These are phyloP conservation scores for Alternaria atra DNA, from an alignment of 2,329 filamentous ascomycete species.

Conservation along the genomic window DNA sequence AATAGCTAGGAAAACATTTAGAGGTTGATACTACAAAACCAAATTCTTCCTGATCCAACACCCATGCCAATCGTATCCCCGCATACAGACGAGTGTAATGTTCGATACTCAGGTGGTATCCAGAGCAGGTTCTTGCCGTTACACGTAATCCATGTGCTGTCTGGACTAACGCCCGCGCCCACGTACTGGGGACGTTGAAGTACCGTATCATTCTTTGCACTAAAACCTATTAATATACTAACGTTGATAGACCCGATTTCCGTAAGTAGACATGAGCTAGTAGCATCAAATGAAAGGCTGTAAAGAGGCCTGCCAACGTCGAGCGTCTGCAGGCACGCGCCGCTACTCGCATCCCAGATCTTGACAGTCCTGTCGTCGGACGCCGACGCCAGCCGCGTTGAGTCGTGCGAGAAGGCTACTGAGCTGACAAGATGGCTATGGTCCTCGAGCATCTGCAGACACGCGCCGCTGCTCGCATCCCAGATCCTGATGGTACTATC, in stretches of 20 bases:
- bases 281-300: constrained; percentile 27
- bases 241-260: constrained; percentile 27
- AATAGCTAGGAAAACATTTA: constrained; percentile 3
- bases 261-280: constrained; percentile 27
- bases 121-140: constrained; percentile 29
- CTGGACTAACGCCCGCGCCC: constrained; percentile 20
- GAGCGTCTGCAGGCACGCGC: too few species aligned
- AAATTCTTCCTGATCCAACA: not conserved
- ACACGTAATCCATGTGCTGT: constrained; percentile 28
- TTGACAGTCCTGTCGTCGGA: too few species aligned
- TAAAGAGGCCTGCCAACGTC: constrained; percentile 10
- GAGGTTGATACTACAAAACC: constrained; percentile 19
- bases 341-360: too few species aligned
- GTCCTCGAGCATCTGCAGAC: too few species aligned
- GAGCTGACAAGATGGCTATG: too few species aligned
- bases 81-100: constrained; percentile 25
- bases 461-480: too few species aligned
- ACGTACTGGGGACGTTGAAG: constrained; percentile 12
- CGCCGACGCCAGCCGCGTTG: too few species aligned
- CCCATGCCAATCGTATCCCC: constrained; percentile 25
- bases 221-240: not conserved
- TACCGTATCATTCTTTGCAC: too few species aligned
- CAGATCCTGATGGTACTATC: too few species aligned
- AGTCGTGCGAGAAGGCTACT: too few species aligned
- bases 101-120: constrained; percentile 34